Evolutionary conservation across 2,329 filamentous ascomycete genomes (phyloP).

Genomic region (Aspergillus sp.): DNA sequence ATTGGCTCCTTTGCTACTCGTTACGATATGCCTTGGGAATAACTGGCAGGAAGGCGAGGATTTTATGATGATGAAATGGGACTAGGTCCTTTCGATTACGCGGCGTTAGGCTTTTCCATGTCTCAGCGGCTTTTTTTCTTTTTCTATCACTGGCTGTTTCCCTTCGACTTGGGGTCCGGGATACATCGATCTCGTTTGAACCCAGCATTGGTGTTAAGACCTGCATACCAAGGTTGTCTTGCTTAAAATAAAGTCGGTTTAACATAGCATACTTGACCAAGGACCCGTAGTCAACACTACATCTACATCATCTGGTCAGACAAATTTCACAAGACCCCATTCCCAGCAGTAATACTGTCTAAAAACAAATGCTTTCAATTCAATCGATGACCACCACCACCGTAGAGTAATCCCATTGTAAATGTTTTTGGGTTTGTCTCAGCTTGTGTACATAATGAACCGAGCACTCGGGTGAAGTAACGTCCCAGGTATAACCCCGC

Average conservation of each 20-base stretch:
- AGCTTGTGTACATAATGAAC: too few relatives aligned
- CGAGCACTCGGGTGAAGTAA: too few relatives aligned
- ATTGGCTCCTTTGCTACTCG: background rate
- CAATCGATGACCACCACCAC: background rate
- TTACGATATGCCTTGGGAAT: background rate
- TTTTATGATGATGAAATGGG: slow-evolving; percentile 1
- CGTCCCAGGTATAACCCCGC: too few relatives aligned
- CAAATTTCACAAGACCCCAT: too few relatives aligned
- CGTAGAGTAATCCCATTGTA: background rate
- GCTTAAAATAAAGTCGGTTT: too few relatives aligned
- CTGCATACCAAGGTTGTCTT: background rate
- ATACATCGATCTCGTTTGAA: background rate
- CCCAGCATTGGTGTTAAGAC: background rate
- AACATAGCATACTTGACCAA: too few relatives aligned
- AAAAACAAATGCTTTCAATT: too few relatives aligned
- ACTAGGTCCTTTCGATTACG: slow-evolving; percentile 7
- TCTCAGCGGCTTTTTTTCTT: slow-evolving; percentile 9
- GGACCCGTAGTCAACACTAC: too few relatives aligned
- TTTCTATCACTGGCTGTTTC: slow-evolving; percentile 1
- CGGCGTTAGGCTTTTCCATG: slow-evolving; percentile 15
- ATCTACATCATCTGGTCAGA: too few relatives aligned
- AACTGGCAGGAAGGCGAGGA: background rate
- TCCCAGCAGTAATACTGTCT: too few relatives aligned
- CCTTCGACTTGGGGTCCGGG: background rate
- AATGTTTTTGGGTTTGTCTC: too few relatives aligned